Evolutionary conservation across 1,139 yeast species (phyloP), one percentile per base, ranked within the genome.

Genomic region (Candida pseudoviswanathii): DNA sequence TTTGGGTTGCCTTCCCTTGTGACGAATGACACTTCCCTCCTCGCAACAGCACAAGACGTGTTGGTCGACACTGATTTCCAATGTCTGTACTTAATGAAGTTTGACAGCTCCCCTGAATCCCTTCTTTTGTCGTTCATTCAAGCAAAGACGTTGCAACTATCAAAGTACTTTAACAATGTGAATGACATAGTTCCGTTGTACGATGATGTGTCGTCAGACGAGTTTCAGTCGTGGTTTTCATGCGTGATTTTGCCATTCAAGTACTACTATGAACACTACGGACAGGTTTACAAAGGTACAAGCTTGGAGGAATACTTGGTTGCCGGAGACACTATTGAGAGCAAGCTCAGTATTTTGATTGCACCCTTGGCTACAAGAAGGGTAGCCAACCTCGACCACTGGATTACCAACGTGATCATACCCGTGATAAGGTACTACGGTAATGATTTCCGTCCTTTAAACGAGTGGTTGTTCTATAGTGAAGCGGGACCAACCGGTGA

Each of bases 211-310:
- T 54, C 53, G 1, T 56, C 57, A 43, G 54, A 47, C 2, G 63
- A 62, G 9, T 69, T 68, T 53, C 36, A 53, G 1, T 30, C 49
- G 3, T 75, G 79, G 78, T 58, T 54, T 40, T 40, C 53, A 4
- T 73, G 73, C 0, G 40, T 66, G 3, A 54, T 71, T 7, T 43
- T 50, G 30, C 77, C 77, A 1, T 74, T 56, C 53, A 50, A 54
- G 36, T 69, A 67, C 53, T 75, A 65, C 51, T 66, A 71, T 67
- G 60, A 54, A 27, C 61, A 63, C 44, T 66, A 59, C 51, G 73
- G 65, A 1, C 45, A 51, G 1, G 48, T 59, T 3, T 50, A 55
- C 27, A 55, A 57, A 26, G 34, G 46, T 4, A 43, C 51, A 2
- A 47, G 45, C 16, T 55, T 60, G 27, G 55, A 61, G 31, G 58